Base-by-base conservation (phyloP, 495 filamentous ascomycete species). In the Aspergillus conjunctus region DNA sequence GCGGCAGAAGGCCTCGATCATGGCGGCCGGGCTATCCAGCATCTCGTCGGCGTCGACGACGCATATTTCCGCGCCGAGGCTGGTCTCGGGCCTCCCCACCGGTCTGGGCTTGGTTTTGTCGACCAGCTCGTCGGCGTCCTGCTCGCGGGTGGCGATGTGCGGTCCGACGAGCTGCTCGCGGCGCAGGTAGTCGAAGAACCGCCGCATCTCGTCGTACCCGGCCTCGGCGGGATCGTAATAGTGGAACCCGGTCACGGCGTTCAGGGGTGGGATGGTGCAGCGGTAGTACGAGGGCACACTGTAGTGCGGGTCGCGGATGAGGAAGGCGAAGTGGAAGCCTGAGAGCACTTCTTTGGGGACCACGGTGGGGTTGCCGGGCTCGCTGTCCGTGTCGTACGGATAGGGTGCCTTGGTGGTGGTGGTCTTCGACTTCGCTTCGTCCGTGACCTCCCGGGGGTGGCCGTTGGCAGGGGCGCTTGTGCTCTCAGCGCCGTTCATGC, bases 11-110 rank as follows among this genome's bases (percentile, higher is more conserved):
- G 85, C 85, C 65, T 86, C 70, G 59, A 97, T 83, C 56, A 89
- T 87, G 30, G 80, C 80, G 22, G 81, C 79, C 15, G 94, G 94
- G 41, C 88, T 79, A 70, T 95, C 91, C 4, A 98, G 86, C 63
- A 98, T 79, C 65, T 97, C 93, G 68, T 98, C 94, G 14, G 94
- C 94, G 71, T 98, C 94, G 39, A 98, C 75, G n/a, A 98, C 85
- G 58, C 91, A 95, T 59, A 98, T 87, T 65, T 88, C 84, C 22
- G 82, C 74, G 7, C 68, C 70, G 4, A 67, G 30, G 1, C 66
- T 49, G n/a, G 59, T 60, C 2, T 53, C 46, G 22, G 48, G 21
- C n/a, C 44, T 78, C 31, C 78, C 72, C 17, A 69, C 63, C 1
- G 68, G 64, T 51, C 57, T 71, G 21, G 46, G 58, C 18, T 60